Evolutionary conservation across 2,329 filamentous ascomycete genomes (phyloP), one percentile per base, ranked within the genome.

Genomic region (Monosporascus sp.): DNA sequence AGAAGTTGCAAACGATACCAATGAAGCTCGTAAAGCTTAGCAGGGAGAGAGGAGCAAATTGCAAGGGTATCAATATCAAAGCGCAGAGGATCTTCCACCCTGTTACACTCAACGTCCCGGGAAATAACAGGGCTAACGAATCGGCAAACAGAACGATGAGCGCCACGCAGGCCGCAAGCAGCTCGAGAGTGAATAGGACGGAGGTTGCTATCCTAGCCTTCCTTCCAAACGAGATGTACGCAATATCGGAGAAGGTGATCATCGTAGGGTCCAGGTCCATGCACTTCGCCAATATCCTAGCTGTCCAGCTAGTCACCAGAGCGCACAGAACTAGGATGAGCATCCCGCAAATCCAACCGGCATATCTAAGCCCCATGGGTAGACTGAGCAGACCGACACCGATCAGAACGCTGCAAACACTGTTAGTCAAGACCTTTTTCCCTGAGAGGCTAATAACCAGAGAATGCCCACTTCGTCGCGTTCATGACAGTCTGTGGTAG

Each of bases 401-500:
- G 56, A 97, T 93, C 54, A 97, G 75, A 49, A 95, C 90, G 58
- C 78, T 80, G 27, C 51, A 11, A 15, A 9, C 38, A 46, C 5
- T 17, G 53, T 59, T 39, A 61, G 56, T 9, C 4, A 25, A 5
- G 41, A 11, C 11, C 27, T 14, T 31, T 5, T 3, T 1, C 31
- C 31, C 27, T 31, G 14, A 9, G 31, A 34, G 31, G 31, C 31
- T 34, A 34, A 37, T 2, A 20, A 27, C 9, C 7, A 31, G 24
- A 52, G 31, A 25, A 5, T 5, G 58, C 70, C 55, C 59, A 76
- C 73, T 96, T 96, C 67, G 93, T 93, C 3, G 90, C 95, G 72
- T 99, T 99, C 77, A 97, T 96, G 57, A 97, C 82, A 6, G 93
- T 97, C 73, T 97, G 93, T 0, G 91, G 91, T 17, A 97, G 78